phyloP scores from a whole-genome alignment of 768 basidiomycete species.

The Rhodotorula sphaerocarpa region DNA sequence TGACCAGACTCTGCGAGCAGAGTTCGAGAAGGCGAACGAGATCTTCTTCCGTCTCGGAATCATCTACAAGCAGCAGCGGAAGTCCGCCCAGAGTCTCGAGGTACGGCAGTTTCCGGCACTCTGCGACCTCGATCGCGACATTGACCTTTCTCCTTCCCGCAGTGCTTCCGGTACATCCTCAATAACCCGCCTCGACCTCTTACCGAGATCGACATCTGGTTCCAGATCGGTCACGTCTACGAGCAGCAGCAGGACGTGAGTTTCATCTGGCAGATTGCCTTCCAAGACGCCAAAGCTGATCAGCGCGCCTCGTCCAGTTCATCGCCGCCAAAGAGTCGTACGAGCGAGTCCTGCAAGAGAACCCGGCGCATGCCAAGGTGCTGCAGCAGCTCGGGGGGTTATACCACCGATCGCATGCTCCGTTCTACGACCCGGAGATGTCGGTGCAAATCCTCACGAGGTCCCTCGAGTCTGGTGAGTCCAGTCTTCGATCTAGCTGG shows the following conservation, averaged over 20 bases:
- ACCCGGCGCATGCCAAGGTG: conserved; percentile 90
- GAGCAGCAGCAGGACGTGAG: conserved; percentile 93
- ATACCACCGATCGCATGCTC: conserved; percentile 88
- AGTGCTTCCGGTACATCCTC: conserved; percentile 92
- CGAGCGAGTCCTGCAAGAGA: conserved; percentile 85
- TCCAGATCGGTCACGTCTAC: conserved; percentile 98
- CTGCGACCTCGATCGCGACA: neutral
- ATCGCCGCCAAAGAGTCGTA: conserved; percentile 86
- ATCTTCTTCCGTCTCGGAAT: conserved; percentile 96
- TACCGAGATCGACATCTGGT: conserved; percentile 97
- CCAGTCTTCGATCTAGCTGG: neutral
- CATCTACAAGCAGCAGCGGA: conserved; percentile 98
- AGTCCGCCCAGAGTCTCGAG: conserved; percentile 74
- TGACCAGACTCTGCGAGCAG: conserved; percentile 45
- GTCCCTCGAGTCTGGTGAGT: conserved; percentile 84
- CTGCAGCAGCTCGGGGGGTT: conserved; percentile 96
- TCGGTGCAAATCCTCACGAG: conserved; percentile 90
- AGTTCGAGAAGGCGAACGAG: conserved; percentile 97
- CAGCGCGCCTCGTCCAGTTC: conserved; percentile 60
- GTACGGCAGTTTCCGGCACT: conserved; percentile 41
- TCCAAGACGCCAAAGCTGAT: no score
- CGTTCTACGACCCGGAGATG: conserved; percentile 90
- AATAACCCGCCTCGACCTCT: conserved; percentile 91
- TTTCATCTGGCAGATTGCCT: conserved; percentile 9
- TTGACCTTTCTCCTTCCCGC: neutral